Evolutionary conservation across 345 rosid species (phyloP).

Genomic region (Atalantia buxifolia): DNA sequence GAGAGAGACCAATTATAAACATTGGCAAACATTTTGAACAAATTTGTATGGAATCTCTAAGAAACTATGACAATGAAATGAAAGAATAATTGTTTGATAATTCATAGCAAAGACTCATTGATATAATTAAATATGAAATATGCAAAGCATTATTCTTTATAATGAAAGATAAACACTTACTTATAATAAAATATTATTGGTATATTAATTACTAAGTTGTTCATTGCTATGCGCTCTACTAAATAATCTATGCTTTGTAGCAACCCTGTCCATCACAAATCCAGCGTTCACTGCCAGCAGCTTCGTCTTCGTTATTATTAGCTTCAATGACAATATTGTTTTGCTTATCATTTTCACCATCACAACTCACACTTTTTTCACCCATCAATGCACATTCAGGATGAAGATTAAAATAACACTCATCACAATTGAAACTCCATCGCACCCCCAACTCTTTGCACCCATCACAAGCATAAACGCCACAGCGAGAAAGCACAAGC

Average conservation of each 20-base stretch:
- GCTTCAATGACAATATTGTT: neutral
- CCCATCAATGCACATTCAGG: neutral
- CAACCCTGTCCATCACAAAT: neutral
- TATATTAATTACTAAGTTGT: too few species aligned
- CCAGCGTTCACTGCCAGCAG: neutral
- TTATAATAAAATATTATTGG: too few species aligned
- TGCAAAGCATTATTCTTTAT: too few species aligned
- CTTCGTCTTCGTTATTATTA: neutral
- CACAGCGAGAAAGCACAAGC: neutral
- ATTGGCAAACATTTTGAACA: too few species aligned
- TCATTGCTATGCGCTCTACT: too few species aligned
- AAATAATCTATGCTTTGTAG: neutral
- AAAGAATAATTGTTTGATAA: too few species aligned
- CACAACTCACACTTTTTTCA: neutral
- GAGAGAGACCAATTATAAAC: too few species aligned
- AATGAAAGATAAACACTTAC: too few species aligned
- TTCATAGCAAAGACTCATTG: too few species aligned
- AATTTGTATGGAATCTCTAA: too few species aligned
- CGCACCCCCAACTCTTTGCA: neutral
- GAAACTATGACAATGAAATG: too few species aligned
- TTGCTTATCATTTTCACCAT: neutral
- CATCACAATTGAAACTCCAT: conserved; percentile 3
- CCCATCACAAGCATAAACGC: neutral
- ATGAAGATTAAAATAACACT: conserved; percentile 5
- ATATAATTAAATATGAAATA: too few species aligned